Evolutionary conservation across 768 basidiomycete genomes (phyloP).

Genomic region (Pulveroboletus sp.): DNA sequence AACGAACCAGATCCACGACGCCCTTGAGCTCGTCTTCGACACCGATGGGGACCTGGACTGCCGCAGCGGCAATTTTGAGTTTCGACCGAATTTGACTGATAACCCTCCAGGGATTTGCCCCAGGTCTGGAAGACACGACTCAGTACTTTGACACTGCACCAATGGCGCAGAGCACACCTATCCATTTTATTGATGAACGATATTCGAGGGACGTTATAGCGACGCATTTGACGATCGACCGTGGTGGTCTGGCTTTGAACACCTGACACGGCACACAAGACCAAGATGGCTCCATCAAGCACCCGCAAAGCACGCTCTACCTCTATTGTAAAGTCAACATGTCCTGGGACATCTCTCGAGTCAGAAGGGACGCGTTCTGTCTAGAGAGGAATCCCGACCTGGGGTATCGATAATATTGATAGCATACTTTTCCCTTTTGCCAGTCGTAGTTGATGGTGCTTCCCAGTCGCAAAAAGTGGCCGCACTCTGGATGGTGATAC

Average conservation of each 20-base stretch:
- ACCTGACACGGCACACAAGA: constrained; percentile 94
- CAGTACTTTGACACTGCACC: background rate
- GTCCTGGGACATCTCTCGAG: constrained; percentile 49
- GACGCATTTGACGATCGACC: constrained; percentile 97
- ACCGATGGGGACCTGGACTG: constrained; percentile 95
- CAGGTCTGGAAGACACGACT: constrained; percentile 52
- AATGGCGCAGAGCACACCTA: constrained; percentile 41
- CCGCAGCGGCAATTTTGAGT: constrained; percentile 87
- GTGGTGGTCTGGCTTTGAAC: constrained; percentile 99
- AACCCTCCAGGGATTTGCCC: constrained; percentile 96
- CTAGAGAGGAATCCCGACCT: constrained; percentile 38
- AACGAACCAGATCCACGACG: constrained; percentile 89
- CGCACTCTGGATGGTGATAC: constrained; percentile 98
- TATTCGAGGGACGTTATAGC: constrained; percentile 92
- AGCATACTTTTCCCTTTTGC: constrained; percentile 75
- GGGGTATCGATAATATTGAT: constrained; percentile 99
- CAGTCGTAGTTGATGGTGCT: constrained; percentile 54
- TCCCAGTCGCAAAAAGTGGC: constrained; percentile 99
- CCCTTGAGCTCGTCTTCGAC: constrained; percentile 81
- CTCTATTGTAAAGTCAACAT: constrained; percentile 99
- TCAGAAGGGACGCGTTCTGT: background rate
- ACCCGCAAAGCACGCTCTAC: constrained; percentile 96
- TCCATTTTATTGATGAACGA: constrained; percentile 99
- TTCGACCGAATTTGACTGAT: constrained; percentile 88
- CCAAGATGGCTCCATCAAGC: constrained; percentile 92